Conservation (phyloP, 1,284 basidiomycete species). For the Sanguinoderma infundibulare region DNA sequence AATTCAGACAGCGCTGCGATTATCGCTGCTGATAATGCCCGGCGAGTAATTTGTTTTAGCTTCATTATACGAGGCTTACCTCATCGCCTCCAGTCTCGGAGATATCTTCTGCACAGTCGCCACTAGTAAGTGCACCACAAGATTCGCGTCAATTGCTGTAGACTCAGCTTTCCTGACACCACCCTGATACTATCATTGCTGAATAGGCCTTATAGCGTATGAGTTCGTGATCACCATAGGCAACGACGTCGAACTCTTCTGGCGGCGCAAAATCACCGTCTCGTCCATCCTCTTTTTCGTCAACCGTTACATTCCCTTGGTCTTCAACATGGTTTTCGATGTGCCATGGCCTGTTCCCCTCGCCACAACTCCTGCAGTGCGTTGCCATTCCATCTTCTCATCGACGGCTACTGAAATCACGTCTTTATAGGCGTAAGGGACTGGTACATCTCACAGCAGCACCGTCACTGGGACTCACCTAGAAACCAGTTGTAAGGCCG, state of each 20-base stretch:
- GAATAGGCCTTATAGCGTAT: conserved; percentile 5
- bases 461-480: neutral
- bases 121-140: neutral
- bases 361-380: neutral
- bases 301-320: conserved; percentile 11
- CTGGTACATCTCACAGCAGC: no score
- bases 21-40: neutral
- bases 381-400: neutral
- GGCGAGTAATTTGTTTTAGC: neutral
- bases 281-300: conserved; percentile 6
- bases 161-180: neutral
- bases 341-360: neutral
- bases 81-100: neutral
- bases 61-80: neutral
- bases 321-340: neutral
- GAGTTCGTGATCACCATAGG: conserved; percentile 12
- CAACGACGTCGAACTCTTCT: conserved; percentile 10
- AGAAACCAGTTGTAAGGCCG: neutral
- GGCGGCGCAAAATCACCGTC: conserved; percentile 8
- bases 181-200: neutral
- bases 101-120: neutral
- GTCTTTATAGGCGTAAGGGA: neutral
- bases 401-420: neutral
- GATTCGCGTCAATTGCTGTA: no score
- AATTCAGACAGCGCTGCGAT: neutral